phyloP scores from a whole-genome alignment of 202 grass and related monocot genomes.

The Zoysia matrella region DNA sequence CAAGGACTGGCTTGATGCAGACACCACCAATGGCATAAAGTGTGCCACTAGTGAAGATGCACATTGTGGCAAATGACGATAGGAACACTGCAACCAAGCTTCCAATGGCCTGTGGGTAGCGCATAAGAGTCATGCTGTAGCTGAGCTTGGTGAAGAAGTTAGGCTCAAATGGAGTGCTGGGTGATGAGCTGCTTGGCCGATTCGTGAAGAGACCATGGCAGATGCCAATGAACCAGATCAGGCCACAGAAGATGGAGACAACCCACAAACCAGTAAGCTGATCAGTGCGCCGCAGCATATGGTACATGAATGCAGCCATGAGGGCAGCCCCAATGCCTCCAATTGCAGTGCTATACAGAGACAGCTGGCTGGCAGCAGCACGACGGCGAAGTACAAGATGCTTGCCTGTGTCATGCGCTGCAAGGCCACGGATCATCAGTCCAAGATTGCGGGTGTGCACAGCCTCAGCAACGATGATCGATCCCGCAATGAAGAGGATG shows the following conservation, averaged over 20 bases:
- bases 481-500: slow-evolving; percentile 62
- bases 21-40: slow-evolving; percentile 78
- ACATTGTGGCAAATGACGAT: slow-evolving; percentile 85
- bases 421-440: slow-evolving; percentile 75
- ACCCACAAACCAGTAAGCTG: slow-evolving; percentile 94
- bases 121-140: slow-evolving; percentile 59
- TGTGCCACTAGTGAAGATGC: slow-evolving; percentile 79
- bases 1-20: slow-evolving; percentile 76
- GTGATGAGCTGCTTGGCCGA: slow-evolving; percentile 58
- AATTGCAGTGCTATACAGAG: slow-evolving; percentile 64
- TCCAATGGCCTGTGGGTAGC: slow-evolving; percentile 81
- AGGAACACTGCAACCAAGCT: slow-evolving; percentile 76
- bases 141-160: slow-evolving; percentile 61
- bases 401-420: slow-evolving; percentile 60
- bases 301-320: slow-evolving; percentile 88
- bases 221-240: slow-evolving; percentile 83
- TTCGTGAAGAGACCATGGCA: slow-evolving; percentile 86
- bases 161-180: slow-evolving; percentile 58
- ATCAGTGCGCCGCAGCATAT: slow-evolving; percentile 90
- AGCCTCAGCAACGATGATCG: slow-evolving; percentile 65
- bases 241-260: slow-evolving; percentile 91
- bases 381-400: slow-evolving; percentile 67
- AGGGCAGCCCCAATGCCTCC: slow-evolving; percentile 80
- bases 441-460: slow-evolving; percentile 79
- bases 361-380: slow-evolving; percentile 68